A percentile compares a stretch with the other conserved stretches of the same genome.
phyloP scores from a whole-genome alignment of 2,329 filamentous ascomycete species.

The Coleophoma eucalyptorum region DNA sequence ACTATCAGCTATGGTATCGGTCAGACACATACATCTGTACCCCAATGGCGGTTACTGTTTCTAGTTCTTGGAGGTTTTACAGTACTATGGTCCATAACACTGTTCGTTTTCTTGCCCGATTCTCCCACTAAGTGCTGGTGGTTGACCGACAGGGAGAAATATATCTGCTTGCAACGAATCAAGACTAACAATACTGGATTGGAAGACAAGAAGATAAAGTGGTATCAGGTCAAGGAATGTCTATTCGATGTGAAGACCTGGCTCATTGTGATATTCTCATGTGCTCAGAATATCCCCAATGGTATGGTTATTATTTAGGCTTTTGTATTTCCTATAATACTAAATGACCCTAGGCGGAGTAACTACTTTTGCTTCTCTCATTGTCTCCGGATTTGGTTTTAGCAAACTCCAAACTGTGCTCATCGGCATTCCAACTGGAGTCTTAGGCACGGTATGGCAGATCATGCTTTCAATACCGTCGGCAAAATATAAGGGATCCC shows the following conservation, averaged over 20 bases:
- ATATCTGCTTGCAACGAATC: slow-evolving; percentile 3
- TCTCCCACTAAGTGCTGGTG: slow-evolving; percentile 1
- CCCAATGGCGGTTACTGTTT: slow-evolving; percentile 38
- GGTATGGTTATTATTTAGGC: no score
- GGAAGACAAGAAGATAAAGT: slow-evolving; percentile 8
- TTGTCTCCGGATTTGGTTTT: background rate
- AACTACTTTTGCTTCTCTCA: slow-evolving; percentile 44
- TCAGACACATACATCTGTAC: slow-evolving; percentile 19
- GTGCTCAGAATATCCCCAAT: slow-evolving; percentile 15
- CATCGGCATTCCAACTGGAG: background rate
- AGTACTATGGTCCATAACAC: slow-evolving; percentile 30
- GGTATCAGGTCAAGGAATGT: slow-evolving; percentile 5
- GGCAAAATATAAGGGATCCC: background rate
- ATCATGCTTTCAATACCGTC: background rate
- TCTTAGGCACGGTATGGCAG: background rate
- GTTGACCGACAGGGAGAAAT: slow-evolving; percentile 2
- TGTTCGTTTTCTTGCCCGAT: slow-evolving; percentile 33
- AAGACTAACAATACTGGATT: slow-evolving; percentile 8
- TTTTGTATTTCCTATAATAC: background rate
- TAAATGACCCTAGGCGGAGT: slow-evolving; percentile 33
- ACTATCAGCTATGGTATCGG: slow-evolving; percentile 26
- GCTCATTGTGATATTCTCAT: slow-evolving; percentile 2
- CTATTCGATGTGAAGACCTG: slow-evolving; percentile 6
- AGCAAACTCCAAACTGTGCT: background rate
- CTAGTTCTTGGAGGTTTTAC: slow-evolving; percentile 38